Evolutionary conservation across 2,329 filamentous ascomycete species (phyloP).

Genomic region (Hypoxylon sp.): DNA sequence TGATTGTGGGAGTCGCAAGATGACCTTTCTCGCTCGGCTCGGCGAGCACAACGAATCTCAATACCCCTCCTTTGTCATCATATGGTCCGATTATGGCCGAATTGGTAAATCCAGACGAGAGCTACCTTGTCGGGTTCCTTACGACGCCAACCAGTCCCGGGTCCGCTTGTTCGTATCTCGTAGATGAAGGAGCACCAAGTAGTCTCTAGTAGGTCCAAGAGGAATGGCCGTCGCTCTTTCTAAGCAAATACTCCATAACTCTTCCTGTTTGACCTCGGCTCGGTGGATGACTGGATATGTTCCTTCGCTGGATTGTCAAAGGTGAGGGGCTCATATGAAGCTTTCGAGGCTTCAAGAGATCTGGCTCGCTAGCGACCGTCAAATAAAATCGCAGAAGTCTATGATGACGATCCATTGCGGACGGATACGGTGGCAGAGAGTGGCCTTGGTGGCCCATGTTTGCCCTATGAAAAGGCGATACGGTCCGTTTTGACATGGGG

Average conservation of each 20-base stretch:
- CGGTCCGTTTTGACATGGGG: slow-evolving; percentile 50
- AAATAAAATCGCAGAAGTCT: slow-evolving; percentile 50
- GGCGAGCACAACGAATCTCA: slow-evolving; percentile 43
- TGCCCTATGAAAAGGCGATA: slow-evolving; percentile 52
- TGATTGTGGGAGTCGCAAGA: slow-evolving; percentile 42
- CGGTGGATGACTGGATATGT: slow-evolving; percentile 48
- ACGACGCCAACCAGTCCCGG: slow-evolving; percentile 12
- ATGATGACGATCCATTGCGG: slow-evolving; percentile 47
- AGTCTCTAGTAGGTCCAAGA: slow-evolving; percentile 11
- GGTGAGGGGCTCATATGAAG: slow-evolving; percentile 48
- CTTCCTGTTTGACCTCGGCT: slow-evolving; percentile 40
- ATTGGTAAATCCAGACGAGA: slow-evolving; percentile 42
- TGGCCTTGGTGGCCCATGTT: slow-evolving; percentile 51
- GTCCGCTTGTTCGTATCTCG: not conserved
- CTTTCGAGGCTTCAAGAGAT: slow-evolving; percentile 46
- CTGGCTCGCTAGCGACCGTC: slow-evolving; percentile 50
- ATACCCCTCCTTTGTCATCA: slow-evolving; percentile 48
- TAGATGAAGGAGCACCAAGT: slow-evolving; percentile 11
- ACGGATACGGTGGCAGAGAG: slow-evolving; percentile 50
- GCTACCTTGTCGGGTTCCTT: slow-evolving; percentile 37
- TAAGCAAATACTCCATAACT: slow-evolving; percentile 27
- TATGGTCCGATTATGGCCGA: slow-evolving; percentile 46
- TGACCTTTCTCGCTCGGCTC: slow-evolving; percentile 46
- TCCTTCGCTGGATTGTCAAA: slow-evolving; percentile 43
- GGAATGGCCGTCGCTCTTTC: slow-evolving; percentile 18